A percentile compares a stretch with the other conserved stretches of the same genome.
These are phyloP conservation scores for Candida xyloterini DNA, from an alignment of 805 yeast species.

Conservation along the genomic window DNA sequence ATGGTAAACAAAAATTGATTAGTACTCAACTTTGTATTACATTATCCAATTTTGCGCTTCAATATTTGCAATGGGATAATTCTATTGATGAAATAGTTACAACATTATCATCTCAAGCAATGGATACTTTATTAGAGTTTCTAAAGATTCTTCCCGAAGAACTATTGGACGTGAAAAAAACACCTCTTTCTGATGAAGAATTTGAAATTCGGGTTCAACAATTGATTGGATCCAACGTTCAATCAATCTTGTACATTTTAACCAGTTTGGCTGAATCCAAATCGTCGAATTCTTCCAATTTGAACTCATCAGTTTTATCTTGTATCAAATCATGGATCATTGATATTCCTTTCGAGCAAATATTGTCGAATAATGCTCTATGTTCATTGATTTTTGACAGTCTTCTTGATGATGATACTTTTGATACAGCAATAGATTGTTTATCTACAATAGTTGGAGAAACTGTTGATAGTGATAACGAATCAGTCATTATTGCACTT, in stretches of 20 bases:
- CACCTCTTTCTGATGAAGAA: constrained; percentile 81
- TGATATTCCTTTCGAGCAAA: constrained; percentile 72
- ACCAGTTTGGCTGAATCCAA: constrained; percentile 42
- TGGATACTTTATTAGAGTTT: constrained; percentile 65
- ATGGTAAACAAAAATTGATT: constrained; percentile 51
- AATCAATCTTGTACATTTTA: constrained; percentile 62
- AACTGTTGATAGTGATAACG: constrained; percentile 70
- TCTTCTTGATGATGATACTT: constrained; percentile 55
- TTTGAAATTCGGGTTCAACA: constrained; percentile 60
- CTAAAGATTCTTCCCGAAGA: constrained; percentile 91
- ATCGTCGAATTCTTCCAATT: constrained; percentile 30
- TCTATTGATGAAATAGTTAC: constrained; percentile 67
- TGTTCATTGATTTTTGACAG: constrained; percentile 68
- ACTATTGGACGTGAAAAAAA: constrained; percentile 67
- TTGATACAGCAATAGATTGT: constrained; percentile 85
- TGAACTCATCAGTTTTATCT: constrained; percentile 52
- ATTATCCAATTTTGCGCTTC: constrained; percentile 77
- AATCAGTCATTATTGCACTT: constrained; percentile 54
- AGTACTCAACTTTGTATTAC: constrained; percentile 81
- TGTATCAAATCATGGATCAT: constrained; percentile 88
- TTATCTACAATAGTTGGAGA: constrained; percentile 77
- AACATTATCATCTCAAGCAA: constrained; percentile 40
- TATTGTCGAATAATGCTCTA: constrained; percentile 63
- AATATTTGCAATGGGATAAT: constrained; percentile 66
- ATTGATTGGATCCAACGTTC: constrained; percentile 64